A percentile compares a stretch with the other conserved stretches of the same genome.
phyloP scores from a whole-genome alignment of 257 asterid species.

The Marsdenia floribunda region DNA sequence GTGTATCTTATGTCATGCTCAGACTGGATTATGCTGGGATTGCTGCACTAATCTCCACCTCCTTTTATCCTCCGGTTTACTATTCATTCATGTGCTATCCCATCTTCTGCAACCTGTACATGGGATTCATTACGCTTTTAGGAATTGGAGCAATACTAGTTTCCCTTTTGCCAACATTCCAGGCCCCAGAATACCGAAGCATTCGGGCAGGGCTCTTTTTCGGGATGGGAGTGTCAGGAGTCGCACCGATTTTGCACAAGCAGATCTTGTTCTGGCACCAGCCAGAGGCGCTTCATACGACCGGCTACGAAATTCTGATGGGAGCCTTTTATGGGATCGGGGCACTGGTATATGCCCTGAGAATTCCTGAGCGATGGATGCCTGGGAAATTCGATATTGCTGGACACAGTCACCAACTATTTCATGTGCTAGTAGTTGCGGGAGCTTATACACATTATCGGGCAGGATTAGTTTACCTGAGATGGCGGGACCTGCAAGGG shows the following conservation, averaged over 20 bases:
- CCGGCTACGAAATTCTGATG: slow-evolving; percentile 78
- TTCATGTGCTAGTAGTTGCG: slow-evolving; percentile 89
- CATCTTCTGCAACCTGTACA: slow-evolving; percentile 69
- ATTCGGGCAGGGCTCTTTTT: slow-evolving; percentile 77
- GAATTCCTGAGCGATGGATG: slow-evolving; percentile 88
- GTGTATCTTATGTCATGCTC: slow-evolving; percentile 75
- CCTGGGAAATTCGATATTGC: slow-evolving; percentile 93
- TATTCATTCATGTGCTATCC: slow-evolving; percentile 97
- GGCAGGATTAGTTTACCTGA: slow-evolving; percentile 84
- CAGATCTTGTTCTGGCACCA: slow-evolving; percentile 72
- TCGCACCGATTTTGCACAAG: slow-evolving; percentile 75
- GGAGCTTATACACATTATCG: slow-evolving; percentile 92
- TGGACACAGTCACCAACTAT: slow-evolving; percentile 89
- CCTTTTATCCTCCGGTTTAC: slow-evolving; percentile 93
- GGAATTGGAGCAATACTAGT: slow-evolving; percentile 64
- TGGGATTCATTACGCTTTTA: slow-evolving; percentile 75
- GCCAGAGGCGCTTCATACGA: slow-evolving; percentile 83
- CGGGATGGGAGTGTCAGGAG: slow-evolving; percentile 88
- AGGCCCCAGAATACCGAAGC: slow-evolving; percentile 66
- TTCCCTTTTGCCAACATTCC: slow-evolving; percentile 84
- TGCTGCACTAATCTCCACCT: slow-evolving; percentile 81
- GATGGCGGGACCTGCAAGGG: slow-evolving; percentile 87
- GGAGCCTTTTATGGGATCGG: slow-evolving; percentile 73
- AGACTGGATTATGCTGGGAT: slow-evolving; percentile 90
- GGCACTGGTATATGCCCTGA: slow-evolving; percentile 72